Base-by-base conservation (phyloP, 129 eudicot genomes). In the Saposhnikovia divaricata region DNA sequence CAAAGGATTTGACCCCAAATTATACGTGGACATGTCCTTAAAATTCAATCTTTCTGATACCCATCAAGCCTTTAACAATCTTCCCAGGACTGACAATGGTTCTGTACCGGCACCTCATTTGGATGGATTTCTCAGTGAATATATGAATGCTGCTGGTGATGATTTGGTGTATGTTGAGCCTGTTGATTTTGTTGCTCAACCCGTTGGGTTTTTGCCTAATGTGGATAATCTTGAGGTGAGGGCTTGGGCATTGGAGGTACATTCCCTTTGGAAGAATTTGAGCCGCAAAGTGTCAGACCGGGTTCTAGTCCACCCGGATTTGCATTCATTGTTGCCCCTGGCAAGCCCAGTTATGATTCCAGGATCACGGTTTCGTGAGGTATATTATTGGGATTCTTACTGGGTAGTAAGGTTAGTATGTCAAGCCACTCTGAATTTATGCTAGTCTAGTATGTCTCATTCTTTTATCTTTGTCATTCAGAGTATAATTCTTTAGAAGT, bases 341-440 rank as follows among this genome's bases (percentile, higher is more conserved):
- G 72, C 83, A 28, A 18, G 88, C 59, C 94, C 97, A 48, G 92
- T 90, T 28, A 79, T 95, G 4, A 86, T 95, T 55, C 98, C 98
- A 14, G 98, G 98, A n/a, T 95, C 98, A 10, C 81, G 98, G 76
- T 95, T 95, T 83, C 82, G 89, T 43, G 98, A 95, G 84, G 97
- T 95, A 79, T 95, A 95, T 78, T 95, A 95, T 79, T 95, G 98
- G 98, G 98, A 95, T 85, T 90, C 96, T 71, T 95, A 95, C 59
- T 95, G 97, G 97, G 87, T 92, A 4, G 89, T 92, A 80, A 92
- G 98, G 98, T 91, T 42, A 42, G 75, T 78, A 76, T 51, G 40
- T 63, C 31, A 27, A 27, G 71, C n/a, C 27, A 10, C 5, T 43
- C 15, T 11, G 65, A 40, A 10, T 37, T 39, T 39, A 2, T 31